phyloP scores from a whole-genome alignment of 2,329 filamentous ascomycete genomes.

The Lecanicillium sp. region DNA sequence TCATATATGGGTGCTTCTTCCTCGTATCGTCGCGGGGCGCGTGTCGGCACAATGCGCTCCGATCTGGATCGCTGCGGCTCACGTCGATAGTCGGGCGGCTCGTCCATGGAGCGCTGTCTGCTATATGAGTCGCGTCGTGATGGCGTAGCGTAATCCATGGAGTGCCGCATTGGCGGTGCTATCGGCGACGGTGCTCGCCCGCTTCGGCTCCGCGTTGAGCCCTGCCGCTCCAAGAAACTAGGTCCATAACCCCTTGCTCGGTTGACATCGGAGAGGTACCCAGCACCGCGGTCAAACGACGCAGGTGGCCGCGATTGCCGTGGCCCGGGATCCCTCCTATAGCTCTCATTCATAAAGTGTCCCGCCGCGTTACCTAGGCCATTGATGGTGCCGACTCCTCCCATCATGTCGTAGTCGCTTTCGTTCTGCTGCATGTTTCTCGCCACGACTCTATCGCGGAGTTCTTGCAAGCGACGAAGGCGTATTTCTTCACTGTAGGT shows the following conservation, averaged over 20 bases:
- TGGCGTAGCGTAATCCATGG: background rate
- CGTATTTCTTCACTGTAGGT: constrained; percentile 44
- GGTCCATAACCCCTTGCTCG: constrained; percentile 36
- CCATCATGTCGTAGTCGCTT: constrained; percentile 30
- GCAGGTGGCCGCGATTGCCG: constrained; percentile 18
- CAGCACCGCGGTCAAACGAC: constrained; percentile 25
- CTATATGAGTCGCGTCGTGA: constrained; percentile 1
- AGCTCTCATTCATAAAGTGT: constrained; percentile 59
- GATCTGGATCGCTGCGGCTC: constrained; percentile 8
- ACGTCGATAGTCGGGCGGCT: constrained; percentile 1
- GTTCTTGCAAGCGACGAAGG: constrained; percentile 41
- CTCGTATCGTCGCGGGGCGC: constrained; percentile 22
- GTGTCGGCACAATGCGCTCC: constrained; percentile 7
- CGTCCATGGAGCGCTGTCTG: background rate
- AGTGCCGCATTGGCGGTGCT: constrained; percentile 9
- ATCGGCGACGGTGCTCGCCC: constrained; percentile 7
- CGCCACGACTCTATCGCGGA: constrained; percentile 37
- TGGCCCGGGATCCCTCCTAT: constrained; percentile 28
- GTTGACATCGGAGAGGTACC: constrained; percentile 40
- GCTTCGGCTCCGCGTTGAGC: constrained; percentile 36
- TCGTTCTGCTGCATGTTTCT: constrained; percentile 30
- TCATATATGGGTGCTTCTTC: constrained; percentile 26
- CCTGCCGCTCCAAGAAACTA: constrained; percentile 42
- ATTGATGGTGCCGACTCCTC: constrained; percentile 31
- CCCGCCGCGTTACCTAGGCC: constrained; percentile 46